Percentiles rank a stretch among this genome's conserved stretches.
These are phyloP conservation scores for Neurospora sp. DNA, from an alignment of 495 filamentous ascomycete species.

Conservation along the genomic window DNA sequence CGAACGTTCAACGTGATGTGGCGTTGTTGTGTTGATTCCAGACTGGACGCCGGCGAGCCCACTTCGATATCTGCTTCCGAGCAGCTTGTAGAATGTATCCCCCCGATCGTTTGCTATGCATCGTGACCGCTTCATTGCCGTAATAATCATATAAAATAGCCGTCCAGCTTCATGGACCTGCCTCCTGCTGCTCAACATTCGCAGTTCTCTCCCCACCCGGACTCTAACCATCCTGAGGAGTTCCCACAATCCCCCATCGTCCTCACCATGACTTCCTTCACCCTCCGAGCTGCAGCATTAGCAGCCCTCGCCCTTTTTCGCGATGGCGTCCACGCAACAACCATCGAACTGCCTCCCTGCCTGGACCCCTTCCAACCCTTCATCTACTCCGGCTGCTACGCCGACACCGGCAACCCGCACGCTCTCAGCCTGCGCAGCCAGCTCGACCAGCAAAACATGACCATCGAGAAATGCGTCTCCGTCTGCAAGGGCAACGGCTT, in stretches of 20 bases:
- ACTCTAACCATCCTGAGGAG: background rate
- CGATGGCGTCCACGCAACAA: slow-evolving; percentile 20
- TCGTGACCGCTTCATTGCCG: background rate
- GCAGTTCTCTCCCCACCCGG: background rate
- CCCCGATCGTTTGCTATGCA: background rate
- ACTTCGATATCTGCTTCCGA: background rate
- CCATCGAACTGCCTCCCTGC: slow-evolving; percentile 30
- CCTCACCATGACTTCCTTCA: slow-evolving; percentile 13
- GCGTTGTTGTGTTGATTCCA: background rate
- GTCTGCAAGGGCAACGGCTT: slow-evolving; percentile 47
- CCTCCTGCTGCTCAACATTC: background rate
- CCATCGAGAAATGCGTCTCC: slow-evolving; percentile 40
- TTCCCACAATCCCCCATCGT: background rate
- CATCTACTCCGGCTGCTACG: slow-evolving; percentile 43
- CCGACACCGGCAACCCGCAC: slow-evolving; percentile 23
- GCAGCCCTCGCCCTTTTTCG: slow-evolving; percentile 23
- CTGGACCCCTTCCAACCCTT: slow-evolving; percentile 36
- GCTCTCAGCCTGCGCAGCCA: slow-evolving; percentile 32
- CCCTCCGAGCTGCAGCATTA: slow-evolving; percentile 18
- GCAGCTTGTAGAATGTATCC: background rate
- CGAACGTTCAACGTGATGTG: background rate
- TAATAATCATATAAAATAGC: background rate
- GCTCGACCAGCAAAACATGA: slow-evolving; percentile 32
- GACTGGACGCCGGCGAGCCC: background rate
- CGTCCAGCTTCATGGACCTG: background rate